A percentile compares a stretch with the other conserved stretches of the same genome.
phyloP scores from a whole-genome alignment of 257 asterid genomes.

The Solanum verrucosum region DNA sequence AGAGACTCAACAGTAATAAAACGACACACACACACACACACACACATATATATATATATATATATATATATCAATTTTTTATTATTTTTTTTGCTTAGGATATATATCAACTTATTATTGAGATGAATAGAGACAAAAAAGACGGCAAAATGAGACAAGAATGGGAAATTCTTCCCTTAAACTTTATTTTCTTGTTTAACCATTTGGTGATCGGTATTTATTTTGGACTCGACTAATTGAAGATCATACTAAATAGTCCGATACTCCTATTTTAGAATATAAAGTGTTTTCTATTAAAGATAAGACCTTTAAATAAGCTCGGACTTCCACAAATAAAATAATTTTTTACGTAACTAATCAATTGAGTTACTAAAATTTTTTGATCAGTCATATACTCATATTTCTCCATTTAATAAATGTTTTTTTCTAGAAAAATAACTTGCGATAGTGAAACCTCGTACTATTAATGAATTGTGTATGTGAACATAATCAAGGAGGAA shows the following conservation, averaged over 20 bases:
- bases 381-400: no score
- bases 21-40: not conserved
- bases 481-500: not conserved
- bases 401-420: no score
- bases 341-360: no score
- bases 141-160: not conserved
- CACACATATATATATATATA: no score
- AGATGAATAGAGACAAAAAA: no score
- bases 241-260: not conserved
- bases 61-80: no score
- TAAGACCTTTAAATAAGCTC: no score
- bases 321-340: not conserved
- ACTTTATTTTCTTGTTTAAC: not conserved
- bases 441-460: no score
- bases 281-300: not conserved
- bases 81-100: no score
- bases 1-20: not conserved
- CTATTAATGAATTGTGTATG: not conserved
- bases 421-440: no score
- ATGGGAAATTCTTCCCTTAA: not conserved
- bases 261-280: not conserved
- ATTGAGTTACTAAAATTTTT: not conserved
- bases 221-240: no score
- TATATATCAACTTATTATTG: not conserved
- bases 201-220: not conserved